These are phyloP conservation scores for Drosera capensis DNA, from an alignment of 148 eudicot genomes.

Conservation along the genomic window DNA sequence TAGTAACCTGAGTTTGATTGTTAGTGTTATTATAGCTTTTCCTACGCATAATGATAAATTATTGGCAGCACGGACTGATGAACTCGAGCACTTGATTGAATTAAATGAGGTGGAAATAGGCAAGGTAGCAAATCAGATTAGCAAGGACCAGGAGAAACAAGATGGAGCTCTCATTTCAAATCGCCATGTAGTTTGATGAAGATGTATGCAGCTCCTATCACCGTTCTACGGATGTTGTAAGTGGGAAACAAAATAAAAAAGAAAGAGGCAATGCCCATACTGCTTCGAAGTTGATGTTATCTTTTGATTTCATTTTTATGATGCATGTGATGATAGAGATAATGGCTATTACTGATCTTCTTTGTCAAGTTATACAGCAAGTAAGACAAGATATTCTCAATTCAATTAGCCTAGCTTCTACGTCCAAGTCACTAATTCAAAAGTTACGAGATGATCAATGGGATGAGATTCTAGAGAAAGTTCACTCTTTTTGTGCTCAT, in stretches of 20 bases:
- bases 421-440: not conserved
- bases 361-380: not conserved
- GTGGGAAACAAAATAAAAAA: not conserved
- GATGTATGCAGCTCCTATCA: not conserved
- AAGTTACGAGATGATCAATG: too few relatives aligned
- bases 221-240: not conserved
- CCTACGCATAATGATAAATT: not conserved
- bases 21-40: constrained; percentile 2
- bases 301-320: not conserved
- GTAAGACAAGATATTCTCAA: not conserved
- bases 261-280: not conserved
- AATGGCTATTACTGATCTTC: not conserved
- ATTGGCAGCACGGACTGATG: not conserved
- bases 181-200: not conserved
- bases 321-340: not conserved
- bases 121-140: not conserved
- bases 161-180: not conserved
- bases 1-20: not conserved
- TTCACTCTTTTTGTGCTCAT: too few relatives aligned
- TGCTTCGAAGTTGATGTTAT: not conserved
- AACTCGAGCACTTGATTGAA: not conserved
- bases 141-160: not conserved
- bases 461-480: too few relatives aligned
- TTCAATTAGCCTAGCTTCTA: not conserved
- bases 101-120: not conserved